These are phyloP conservation scores for Lophiostoma macrostomum DNA, from an alignment of 495 filamentous ascomycete species.

Conservation along the genomic window DNA sequence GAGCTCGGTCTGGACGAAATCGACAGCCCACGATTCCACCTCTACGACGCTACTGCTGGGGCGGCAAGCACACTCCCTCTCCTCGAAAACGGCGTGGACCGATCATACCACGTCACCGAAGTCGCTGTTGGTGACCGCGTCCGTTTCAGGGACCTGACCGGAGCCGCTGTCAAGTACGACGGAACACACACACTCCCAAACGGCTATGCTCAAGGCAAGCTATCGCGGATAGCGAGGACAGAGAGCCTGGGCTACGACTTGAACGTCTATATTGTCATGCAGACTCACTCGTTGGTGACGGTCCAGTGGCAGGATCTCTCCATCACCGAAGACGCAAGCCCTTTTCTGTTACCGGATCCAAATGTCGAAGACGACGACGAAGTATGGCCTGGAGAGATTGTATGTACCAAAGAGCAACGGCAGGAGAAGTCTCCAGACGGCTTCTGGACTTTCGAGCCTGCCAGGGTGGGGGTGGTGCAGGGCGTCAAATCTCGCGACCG, in stretches of 20 bases:
- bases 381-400: constrained; percentile 59
- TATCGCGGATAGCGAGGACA: constrained; percentile 47
- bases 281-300: constrained; percentile 47
- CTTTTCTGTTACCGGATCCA: constrained; percentile 46
- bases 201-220: constrained; percentile 27
- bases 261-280: constrained; percentile 52
- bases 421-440: constrained; percentile 34
- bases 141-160: constrained; percentile 51
- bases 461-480: constrained; percentile 59
- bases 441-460: constrained; percentile 34
- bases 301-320: constrained; percentile 61
- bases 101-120: constrained; percentile 30
- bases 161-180: constrained; percentile 50
- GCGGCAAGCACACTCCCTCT: constrained; percentile 13
- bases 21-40: constrained; percentile 28
- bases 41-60: constrained; percentile 36
- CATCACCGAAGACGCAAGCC: constrained; percentile 46
- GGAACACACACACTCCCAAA: constrained; percentile 28
- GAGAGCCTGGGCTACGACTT: constrained; percentile 56
- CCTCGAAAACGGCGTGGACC: constrained; percentile 23
- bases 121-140: constrained; percentile 48
- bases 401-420: constrained; percentile 47
- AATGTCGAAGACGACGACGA: constrained; percentile 52
- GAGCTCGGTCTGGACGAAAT: constrained; percentile 19
- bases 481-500: constrained; percentile 51